Conservation (phyloP, 1,284 basidiomycete genomes). For the Puccinia polysora region DNA sequence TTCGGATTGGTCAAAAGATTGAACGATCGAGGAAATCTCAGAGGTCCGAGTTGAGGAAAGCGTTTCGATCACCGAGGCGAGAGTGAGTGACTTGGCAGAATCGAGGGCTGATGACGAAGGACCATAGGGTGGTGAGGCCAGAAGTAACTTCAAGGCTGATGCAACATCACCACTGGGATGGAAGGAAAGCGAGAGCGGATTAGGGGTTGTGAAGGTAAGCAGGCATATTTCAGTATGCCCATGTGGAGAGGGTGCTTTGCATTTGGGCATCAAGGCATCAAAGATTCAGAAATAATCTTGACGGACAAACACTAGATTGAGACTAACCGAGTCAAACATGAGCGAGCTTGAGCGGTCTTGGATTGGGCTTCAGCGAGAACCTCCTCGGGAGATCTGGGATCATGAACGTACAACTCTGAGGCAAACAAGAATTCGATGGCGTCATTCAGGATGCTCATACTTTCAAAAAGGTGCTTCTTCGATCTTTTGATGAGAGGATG, state of each 20-base stretch:
- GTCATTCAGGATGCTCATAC: not conserved
- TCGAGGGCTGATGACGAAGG: slow-evolving; percentile 39
- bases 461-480: not conserved
- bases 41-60: slow-evolving; percentile 89
- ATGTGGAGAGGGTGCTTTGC: not conserved
- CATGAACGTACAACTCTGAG: slow-evolving; percentile 76
- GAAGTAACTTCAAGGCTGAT: slow-evolving; percentile 28
- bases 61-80: slow-evolving; percentile 80
- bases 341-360: slow-evolving; percentile 68
- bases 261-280: too few relatives aligned
- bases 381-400: slow-evolving; percentile 71
- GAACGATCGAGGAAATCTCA: slow-evolving; percentile 75
- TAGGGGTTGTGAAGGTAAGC: not conserved
- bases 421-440: not conserved
- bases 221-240: not conserved
- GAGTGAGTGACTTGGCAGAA: slow-evolving; percentile 56
- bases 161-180: slow-evolving; percentile 39
- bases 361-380: slow-evolving; percentile 71
- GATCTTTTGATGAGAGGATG: not conserved
- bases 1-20: slow-evolving; percentile 68
- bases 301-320: not conserved
- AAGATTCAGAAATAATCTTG: not conserved
- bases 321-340: slow-evolving; percentile 67
- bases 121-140: slow-evolving; percentile 13
- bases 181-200: not conserved